Percentiles rank a stretch among this genome's conserved stretches.
Conservation (phyloP, 1,139 yeast species). For the Suhomyces choctaworum region DNA sequence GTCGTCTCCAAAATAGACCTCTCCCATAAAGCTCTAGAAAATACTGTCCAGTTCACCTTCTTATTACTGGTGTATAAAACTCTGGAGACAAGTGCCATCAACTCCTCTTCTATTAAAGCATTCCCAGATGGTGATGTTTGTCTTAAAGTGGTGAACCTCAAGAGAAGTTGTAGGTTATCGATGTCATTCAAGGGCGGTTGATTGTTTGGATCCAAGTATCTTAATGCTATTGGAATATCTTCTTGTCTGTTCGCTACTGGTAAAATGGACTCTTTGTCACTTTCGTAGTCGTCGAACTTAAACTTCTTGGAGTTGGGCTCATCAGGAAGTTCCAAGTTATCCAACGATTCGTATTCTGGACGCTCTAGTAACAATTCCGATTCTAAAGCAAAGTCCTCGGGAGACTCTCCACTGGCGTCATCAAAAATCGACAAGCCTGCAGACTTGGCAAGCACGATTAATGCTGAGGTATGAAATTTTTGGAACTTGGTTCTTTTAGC, state of each 20-base stretch:
- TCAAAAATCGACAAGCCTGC: conserved; percentile 29
- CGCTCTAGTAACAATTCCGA: conserved; percentile 81
- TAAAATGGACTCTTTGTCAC: conserved; percentile 40
- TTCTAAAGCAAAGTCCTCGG: conserved; percentile 61
- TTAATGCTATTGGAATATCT: conserved; percentile 60
- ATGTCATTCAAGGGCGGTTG: conserved; percentile 74
- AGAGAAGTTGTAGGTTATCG: conserved; percentile 71
- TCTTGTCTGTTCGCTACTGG: conserved; percentile 64
- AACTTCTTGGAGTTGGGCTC: conserved; percentile 41
- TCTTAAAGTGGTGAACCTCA: conserved; percentile 63
- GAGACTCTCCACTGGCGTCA: conserved; percentile 27
- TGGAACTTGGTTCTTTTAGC: conserved; percentile 90
- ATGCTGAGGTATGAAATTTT: conserved; percentile 63
- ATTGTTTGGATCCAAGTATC: conserved; percentile 69
- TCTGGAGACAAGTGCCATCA: conserved; percentile 71
- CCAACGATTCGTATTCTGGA: conserved; percentile 65
- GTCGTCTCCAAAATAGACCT: conserved; percentile 80
- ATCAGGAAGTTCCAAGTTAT: conserved; percentile 43
- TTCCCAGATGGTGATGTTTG: conserved; percentile 74
- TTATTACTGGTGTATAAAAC: conserved; percentile 53
- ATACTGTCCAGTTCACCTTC: conserved; percentile 72
- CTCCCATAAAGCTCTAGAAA: conserved; percentile 86
- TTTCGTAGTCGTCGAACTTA: conserved; percentile 35
- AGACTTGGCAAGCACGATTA: conserved; percentile 77
- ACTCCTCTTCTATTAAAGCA: conserved; percentile 76